A percentile compares a stretch with the other conserved stretches of the same genome.
Conservation (phyloP, 495 filamentous ascomycete species). For the Darksidea phi region DNA sequence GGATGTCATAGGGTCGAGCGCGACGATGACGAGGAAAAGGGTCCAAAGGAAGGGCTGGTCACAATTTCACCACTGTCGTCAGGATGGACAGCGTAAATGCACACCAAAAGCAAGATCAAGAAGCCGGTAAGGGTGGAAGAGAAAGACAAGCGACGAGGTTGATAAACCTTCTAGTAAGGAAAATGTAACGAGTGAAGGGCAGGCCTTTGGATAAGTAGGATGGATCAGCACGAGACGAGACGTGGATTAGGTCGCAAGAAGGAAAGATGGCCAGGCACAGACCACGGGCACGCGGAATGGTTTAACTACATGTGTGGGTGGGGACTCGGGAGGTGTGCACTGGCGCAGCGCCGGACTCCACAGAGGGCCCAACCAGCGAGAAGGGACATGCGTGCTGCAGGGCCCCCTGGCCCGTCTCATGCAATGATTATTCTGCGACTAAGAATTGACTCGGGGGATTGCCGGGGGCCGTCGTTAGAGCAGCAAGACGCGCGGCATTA, state of each 20-base stretch:
- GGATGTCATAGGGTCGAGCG: slow-evolving; percentile 31
- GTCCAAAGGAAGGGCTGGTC: slow-evolving; percentile 39
- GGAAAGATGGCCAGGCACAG: slow-evolving; percentile 39
- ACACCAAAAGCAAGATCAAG: slow-evolving; percentile 37
- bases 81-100: slow-evolving; percentile 27
- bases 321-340: slow-evolving; percentile 35
- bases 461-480: slow-evolving; percentile 28
- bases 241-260: slow-evolving; percentile 39
- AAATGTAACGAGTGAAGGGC: slow-evolving; percentile 39
- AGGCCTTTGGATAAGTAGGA: slow-evolving; percentile 37
- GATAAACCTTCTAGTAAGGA: slow-evolving; percentile 35
- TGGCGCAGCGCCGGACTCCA: slow-evolving; percentile 36
- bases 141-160: slow-evolving; percentile 39
- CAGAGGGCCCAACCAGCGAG: slow-evolving; percentile 29
- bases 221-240: slow-evolving; percentile 41
- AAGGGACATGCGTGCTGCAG: slow-evolving; percentile 29
- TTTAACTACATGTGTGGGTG: slow-evolving; percentile 35
- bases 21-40: slow-evolving; percentile 16
- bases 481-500: slow-evolving; percentile 40
- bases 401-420: slow-evolving; percentile 34
- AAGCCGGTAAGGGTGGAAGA: slow-evolving; percentile 24
- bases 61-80: slow-evolving; percentile 28
- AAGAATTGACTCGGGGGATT: slow-evolving; percentile 36
- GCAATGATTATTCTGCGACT: slow-evolving; percentile 37
- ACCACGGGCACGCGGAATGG: slow-evolving; percentile 35